Conservation (phyloP, 225 moss, liverwort and hornwort species). For the Antitrichia curtipendula region DNA sequence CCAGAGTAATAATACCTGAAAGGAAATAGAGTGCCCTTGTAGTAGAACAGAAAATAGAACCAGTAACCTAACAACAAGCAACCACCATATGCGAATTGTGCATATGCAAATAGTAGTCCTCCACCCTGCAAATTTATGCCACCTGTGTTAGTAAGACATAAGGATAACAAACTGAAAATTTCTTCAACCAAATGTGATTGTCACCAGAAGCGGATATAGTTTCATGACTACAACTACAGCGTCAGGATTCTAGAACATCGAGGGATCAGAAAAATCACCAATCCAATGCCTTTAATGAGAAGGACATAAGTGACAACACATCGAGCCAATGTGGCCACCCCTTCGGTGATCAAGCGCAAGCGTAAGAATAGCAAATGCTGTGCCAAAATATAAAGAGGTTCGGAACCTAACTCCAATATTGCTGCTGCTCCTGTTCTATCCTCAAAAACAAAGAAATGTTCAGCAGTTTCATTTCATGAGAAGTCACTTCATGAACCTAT, state of each 20-base stretch:
- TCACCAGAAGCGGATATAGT: neutral
- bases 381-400: constrained; percentile 86
- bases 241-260: neutral
- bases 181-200: neutral
- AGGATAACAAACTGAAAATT: neutral
- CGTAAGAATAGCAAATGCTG: constrained; percentile 68
- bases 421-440: constrained; percentile 69
- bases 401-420: constrained; percentile 70
- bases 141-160: neutral
- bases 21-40: constrained; percentile 37
- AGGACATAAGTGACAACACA: constrained; percentile 69
- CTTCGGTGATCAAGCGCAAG: constrained; percentile 63
- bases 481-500: neutral
- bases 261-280: constrained; percentile 30
- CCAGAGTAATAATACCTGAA: constrained; percentile 27
- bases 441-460: constrained; percentile 21
- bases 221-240: neutral
- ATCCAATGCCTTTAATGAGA: constrained; percentile 47
- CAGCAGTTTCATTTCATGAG: neutral
- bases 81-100: constrained; percentile 72
- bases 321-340: constrained; percentile 55
- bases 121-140: constrained; percentile 34
- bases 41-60: constrained; percentile 54
- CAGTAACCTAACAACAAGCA: constrained; percentile 80
- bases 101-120: constrained; percentile 86